Evolutionary conservation across 768 basidiomycete species (phyloP), one percentile per base, ranked within the genome.

Genomic region (Russula olivacea): DNA sequence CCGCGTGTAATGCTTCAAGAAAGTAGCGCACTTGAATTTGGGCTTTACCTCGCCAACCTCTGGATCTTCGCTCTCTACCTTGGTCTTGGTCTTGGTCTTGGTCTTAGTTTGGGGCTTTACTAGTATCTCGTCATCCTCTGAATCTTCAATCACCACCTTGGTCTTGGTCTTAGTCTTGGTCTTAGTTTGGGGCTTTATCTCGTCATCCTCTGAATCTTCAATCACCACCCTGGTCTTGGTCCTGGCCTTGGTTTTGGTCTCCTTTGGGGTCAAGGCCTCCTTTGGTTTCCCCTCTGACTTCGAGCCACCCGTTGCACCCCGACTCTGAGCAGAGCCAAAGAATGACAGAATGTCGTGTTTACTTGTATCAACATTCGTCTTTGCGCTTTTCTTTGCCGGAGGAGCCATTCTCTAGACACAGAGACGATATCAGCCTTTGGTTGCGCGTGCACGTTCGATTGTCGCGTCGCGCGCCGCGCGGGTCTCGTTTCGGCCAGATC

Each of bases 21-120:
- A 40, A 50, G 15, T 34, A 21, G 67, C 76, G 58, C 57, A 77
- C 76, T 75, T 72, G 68, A 72, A 73, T 64, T 77, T 78, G 2
- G 74, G 69, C 53, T 76, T 76, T 43, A 73, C 68, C 49, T 73
- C 70, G 32, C 66, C 63, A 9, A 54, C 68, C 11, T 54, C 62
- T n/a, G 61, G 57, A 14, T 63, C 68, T 21, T 66, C 66, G 11
- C 12, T 9, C 11, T 65, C 61, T 38, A 38, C 58, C n/a, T 58
- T 61, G 10, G 28, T 54, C 30, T 45, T 58, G 45, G 59, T 68
- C 7, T 48, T 40, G 38, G 14, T 17, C 11, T 40, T 40, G 38
- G 36, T 36, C 32, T 30, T n/a, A n/a, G n/a, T n/a, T n/a, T n/a
- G n/a, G 2, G 74, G 70, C 53, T 76, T 76, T 43, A 73, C 68